Conservation (phyloP, 306 rosid species). For the Quercus glauca region DNA sequence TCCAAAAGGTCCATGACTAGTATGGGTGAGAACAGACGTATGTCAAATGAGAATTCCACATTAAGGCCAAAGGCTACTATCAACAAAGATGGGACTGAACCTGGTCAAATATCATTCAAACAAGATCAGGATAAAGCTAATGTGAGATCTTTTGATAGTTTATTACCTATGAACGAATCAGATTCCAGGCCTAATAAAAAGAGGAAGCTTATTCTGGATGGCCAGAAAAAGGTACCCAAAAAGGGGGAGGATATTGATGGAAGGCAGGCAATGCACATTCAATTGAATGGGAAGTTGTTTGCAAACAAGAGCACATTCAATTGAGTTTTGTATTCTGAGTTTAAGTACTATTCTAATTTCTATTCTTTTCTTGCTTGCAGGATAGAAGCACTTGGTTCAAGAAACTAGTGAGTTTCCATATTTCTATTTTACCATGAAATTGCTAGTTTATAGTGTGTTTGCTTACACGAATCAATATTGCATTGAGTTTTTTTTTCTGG, state of each 20-base stretch:
- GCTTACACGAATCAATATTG: not conserved
- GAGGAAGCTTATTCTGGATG: constrained; percentile 26
- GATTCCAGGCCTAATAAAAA: constrained; percentile 29
- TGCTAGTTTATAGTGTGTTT: not conserved
- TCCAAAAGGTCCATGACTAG: not conserved
- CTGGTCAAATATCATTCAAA: not conserved
- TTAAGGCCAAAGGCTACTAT: constrained; percentile 2
- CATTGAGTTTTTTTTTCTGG: not conserved
- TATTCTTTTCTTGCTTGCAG: constrained; percentile 37
- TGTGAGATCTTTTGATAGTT: constrained; percentile 18
- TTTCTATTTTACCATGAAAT: constrained; percentile 6
- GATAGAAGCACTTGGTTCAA: constrained; percentile 62
- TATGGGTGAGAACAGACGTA: not conserved
- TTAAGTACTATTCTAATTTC: constrained; percentile 8
- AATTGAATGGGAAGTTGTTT: not conserved
- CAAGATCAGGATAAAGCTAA: constrained; percentile 28
- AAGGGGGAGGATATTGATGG: constrained; percentile 16
- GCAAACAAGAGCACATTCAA: not conserved
- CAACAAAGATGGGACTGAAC: constrained; percentile 3
- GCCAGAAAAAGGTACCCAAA: not conserved
- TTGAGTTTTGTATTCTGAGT: constrained; percentile 8
- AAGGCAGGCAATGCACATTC: not conserved
- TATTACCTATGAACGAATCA: constrained; percentile 13
- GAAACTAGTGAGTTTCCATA: constrained; percentile 43
- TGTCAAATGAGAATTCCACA: not conserved